Conservation (phyloP, 352 stramenopile genomes). For the Elongisporangium senticosum region DNA sequence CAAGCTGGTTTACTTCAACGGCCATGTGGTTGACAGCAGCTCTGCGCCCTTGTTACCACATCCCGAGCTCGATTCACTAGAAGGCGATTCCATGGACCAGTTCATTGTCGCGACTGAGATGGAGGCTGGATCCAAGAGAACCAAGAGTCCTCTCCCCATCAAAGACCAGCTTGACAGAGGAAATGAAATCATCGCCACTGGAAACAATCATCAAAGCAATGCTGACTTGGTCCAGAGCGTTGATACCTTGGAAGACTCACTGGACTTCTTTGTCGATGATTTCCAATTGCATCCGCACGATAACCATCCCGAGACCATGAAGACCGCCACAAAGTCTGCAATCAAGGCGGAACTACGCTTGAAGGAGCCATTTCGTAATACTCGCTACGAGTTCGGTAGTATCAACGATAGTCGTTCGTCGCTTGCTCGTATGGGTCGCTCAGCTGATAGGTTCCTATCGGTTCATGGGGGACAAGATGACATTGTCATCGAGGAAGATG, state of each 20-base stretch:
- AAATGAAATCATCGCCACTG: neutral
- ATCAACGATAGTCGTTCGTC: neutral
- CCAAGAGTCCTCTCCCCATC: neutral
- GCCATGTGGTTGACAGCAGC: constrained; percentile 6
- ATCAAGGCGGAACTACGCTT: neutral
- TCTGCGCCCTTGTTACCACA: neutral
- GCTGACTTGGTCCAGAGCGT: constrained; percentile 3
- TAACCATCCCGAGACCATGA: neutral
- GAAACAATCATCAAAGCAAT: neutral
- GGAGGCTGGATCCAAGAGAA: neutral
- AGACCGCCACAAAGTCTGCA: neutral
- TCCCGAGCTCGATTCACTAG: constrained; percentile 1
- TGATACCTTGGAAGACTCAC: constrained; percentile 19
- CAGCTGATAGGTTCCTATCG: neutral
- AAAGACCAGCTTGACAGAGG: neutral
- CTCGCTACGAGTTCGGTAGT: neutral
- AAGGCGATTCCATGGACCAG: constrained; percentile 15
- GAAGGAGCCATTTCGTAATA: neutral
- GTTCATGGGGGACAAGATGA: neutral
- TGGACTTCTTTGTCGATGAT: constrained; percentile 32
- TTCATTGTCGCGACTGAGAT: constrained; percentile 1
- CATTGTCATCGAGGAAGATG: neutral
- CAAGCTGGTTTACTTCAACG: constrained; percentile 54
- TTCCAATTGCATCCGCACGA: constrained; percentile 2
- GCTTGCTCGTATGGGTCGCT: neutral